Evolutionary conservation across 352 stramenopile genomes (phyloP), one percentile per base, ranked within the genome.

Genomic region (Phytophthora pinifolia): DNA sequence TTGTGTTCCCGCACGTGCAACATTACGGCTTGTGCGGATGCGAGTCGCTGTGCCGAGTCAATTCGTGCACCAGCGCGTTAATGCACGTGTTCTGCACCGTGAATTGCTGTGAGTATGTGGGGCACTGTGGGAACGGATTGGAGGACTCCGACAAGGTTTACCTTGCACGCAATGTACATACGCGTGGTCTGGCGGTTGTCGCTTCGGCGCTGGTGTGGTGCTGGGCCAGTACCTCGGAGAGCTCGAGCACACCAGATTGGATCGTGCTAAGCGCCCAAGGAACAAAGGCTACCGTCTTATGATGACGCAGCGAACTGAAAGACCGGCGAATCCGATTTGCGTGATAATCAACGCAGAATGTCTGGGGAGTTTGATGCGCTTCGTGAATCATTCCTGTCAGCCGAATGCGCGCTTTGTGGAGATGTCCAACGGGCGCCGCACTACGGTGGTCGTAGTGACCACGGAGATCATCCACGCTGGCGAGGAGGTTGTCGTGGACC

Each of bases 71-170:
- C 15, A 43, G 29, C 36, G 25, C 36, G 36, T 43, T 43, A 10
- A 30, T 43, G 36, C 36, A 43, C 17, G 15, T 43, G 36, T 43
- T 30, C 36, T 43, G 36, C 36, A 43, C 25, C 15, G 15, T 43
- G 2, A 43, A 43, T 13, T 14, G 36, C 15, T 43, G 36, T 29
- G 15, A 7, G 36, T 43, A 43, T 18, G 15, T 3, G 36, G 36
- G 36, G 8, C 36, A 43, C 6, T 43, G 36, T 13, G 36, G 36
- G 2, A 43, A 43, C 36, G 36, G 36, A 9, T 25, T 42, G 15
- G 35, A 27, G 35, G 35, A 42, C 7, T 42, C 35, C 3, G 2
- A 8, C 17, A 43, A 43, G 36, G 36, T 43, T 15, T 43, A 13
- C 36, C 15, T 43, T 15, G 36, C 6, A 18, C 36, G 36, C 17